Evolutionary conservation across 331 rosid genomes (phyloP).

Genomic region (Telfairia occidentalis): DNA sequence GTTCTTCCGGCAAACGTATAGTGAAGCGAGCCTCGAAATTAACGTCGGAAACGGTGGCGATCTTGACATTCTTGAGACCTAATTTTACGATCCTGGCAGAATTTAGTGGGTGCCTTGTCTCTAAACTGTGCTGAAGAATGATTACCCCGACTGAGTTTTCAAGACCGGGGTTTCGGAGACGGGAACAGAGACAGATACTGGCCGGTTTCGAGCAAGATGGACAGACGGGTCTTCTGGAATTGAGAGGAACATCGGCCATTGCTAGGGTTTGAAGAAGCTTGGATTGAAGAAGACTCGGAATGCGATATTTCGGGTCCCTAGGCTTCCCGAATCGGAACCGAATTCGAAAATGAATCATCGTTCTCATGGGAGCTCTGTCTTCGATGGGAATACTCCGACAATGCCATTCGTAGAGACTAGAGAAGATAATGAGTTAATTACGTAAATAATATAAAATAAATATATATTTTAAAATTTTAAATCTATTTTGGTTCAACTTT

Average conservation of each 20-base stretch:
- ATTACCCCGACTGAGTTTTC: slow-evolving; percentile 46
- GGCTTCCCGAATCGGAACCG: slow-evolving; percentile 6
- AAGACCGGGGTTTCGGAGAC: slow-evolving; percentile 32
- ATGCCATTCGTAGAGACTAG: too few species aligned
- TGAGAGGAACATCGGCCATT: slow-evolving; percentile 27
- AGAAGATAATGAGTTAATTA: too few species aligned
- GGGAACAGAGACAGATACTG: slow-evolving; percentile 56
- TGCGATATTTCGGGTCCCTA: neutral
- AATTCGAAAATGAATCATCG: slow-evolving; percentile 5
- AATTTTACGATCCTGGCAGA: slow-evolving; percentile 57
- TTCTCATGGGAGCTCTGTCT: neutral
- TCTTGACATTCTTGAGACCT: slow-evolving; percentile 48
- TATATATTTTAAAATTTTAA: too few species aligned
- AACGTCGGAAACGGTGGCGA: slow-evolving; percentile 58
- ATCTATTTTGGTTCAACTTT: too few species aligned
- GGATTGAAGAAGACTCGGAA: neutral
- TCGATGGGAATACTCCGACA: neutral
- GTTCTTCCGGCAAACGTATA: slow-evolving; percentile 23
- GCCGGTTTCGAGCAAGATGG: slow-evolving; percentile 56
- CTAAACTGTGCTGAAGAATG: slow-evolving; percentile 60
- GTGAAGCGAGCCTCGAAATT: slow-evolving; percentile 31
- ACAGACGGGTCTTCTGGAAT: slow-evolving; percentile 49
- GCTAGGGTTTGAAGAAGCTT: slow-evolving; percentile 10
- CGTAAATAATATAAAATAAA: too few species aligned
- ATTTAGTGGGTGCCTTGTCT: slow-evolving; percentile 64